Percentiles rank a stretch among this genome's conserved stretches.
Evolutionary conservation across 768 basidiomycete genomes (phyloP).

Genomic region (Bullera alba): DNA sequence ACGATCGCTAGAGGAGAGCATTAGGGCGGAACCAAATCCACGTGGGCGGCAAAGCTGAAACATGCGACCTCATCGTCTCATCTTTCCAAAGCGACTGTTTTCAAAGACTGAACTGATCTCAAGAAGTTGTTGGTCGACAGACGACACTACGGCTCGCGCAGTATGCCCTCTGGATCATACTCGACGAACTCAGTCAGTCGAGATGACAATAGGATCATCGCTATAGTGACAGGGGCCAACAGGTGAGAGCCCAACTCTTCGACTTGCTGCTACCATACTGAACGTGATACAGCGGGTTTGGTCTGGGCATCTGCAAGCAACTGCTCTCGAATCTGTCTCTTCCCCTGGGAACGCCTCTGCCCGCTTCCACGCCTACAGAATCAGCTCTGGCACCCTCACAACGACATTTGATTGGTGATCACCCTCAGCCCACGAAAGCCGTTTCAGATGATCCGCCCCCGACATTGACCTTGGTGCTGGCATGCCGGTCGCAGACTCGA

Average conservation of each 20-base stretch:
- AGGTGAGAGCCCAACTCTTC: constrained; percentile 21
- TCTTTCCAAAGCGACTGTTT: no score
- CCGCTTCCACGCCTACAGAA: constrained; percentile 16
- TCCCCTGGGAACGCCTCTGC: constrained; percentile 12
- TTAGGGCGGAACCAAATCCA: no score
- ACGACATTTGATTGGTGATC: constrained; percentile 4
- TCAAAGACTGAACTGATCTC: no score
- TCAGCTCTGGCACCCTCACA: constrained; percentile 17
- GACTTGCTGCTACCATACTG: neutral
- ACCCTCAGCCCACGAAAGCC: neutral
- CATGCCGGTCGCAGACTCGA: constrained; percentile 35
- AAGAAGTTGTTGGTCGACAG: no score
- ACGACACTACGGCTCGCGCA: no score
- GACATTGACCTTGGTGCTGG: constrained; percentile 44
- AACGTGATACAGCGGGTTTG: constrained; percentile 33
- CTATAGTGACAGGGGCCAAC: constrained; percentile 46
- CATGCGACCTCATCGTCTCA: no score
- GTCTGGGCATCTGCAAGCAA: constrained; percentile 41
- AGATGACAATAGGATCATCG: constrained; percentile 37
- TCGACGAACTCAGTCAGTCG: neutral
- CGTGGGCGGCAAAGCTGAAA: no score
- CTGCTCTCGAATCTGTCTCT: constrained; percentile 40
- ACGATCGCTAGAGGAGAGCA: no score
- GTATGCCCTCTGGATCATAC: constrained; percentile 19
- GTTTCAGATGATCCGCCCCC: constrained; percentile 11